Conservation (phyloP, 2,329 filamentous ascomycete species). For the Pseudogymnoascus sp. region DNA sequence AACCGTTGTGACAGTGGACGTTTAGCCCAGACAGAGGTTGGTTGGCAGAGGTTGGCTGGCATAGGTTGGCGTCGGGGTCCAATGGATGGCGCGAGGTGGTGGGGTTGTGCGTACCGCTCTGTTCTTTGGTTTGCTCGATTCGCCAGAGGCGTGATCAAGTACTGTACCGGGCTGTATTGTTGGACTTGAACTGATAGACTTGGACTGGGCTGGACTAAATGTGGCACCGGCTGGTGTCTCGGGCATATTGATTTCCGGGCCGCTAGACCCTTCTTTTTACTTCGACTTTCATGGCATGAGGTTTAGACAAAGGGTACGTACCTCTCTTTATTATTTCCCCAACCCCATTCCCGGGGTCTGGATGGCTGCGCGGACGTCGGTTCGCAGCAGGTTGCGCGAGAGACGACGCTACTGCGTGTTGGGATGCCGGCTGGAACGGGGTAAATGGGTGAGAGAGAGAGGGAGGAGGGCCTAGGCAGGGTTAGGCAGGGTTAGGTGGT, state of each 20-base stretch:
- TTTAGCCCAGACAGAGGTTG: too few species aligned
- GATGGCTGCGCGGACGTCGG: not conserved
- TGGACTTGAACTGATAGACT: too few species aligned
- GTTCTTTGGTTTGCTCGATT: too few species aligned
- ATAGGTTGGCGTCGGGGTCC: too few species aligned
- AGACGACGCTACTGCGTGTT: not conserved
- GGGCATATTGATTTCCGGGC: not conserved
- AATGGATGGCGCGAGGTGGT: too few species aligned
- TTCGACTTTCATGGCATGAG: not conserved
- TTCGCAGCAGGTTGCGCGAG: not conserved
- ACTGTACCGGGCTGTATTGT: too few species aligned
- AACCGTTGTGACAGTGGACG: not conserved
- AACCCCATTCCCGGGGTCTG: not conserved
- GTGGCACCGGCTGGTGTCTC: not conserved
- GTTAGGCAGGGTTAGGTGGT: not conserved
- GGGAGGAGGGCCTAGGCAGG: not conserved
- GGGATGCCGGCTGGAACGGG: not conserved
- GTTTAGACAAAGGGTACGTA: not conserved
- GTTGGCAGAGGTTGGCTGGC: too few species aligned
- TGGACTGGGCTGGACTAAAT: too few species aligned
- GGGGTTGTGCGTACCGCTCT: too few species aligned
- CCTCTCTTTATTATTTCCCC: not conserved
- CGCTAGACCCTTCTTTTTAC: not conserved
- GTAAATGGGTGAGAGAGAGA: not conserved
- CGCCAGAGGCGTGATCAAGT: too few species aligned